Base-by-base conservation (phyloP, 495 filamentous ascomycete genomes). In the Penicillium psychrofluorescens region DNA sequence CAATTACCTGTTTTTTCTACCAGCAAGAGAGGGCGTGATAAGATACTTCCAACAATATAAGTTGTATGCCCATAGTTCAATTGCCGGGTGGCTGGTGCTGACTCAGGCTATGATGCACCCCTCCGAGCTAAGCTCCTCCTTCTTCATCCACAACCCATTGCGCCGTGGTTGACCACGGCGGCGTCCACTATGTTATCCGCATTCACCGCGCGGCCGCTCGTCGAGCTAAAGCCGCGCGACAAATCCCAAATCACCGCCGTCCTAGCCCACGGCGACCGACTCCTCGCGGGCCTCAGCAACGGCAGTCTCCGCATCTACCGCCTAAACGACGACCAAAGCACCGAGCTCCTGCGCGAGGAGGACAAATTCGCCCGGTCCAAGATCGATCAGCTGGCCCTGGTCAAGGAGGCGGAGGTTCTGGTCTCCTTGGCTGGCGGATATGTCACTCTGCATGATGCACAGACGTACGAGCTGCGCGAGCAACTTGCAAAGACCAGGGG, bases 231-330 rank as follows among this genome's bases (percentile, higher is more conserved):
- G 68, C 81, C 81, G 57, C 83, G 88, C 58, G 92, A 97, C 76
- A 95, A 90, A 69, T 94, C 86, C 38, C 87, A 81, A 75, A 95
- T 99, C 62, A 91, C 97, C 65, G 87, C 86, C 6, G 83, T 97
- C 44, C 76, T 96, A 32, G 86, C 92, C 48, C 89, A 95, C 67
- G 89, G 88, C 50, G 91, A 97, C 55, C 80, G 90, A 40, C 75
- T 99, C 15, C 80, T 97, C 34, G 87, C 95, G 38, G 92, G 92
- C 33, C 71, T 97, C 44, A 91, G 86, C 59, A 94, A 85, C 30
- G 94, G 92, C 43, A 86, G 77, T 48, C 75, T 99, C 33, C 83
- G 90, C 41, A 80, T 97, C 58, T 97, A 95, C 69, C 85, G 91
- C 35, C 76, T 97, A 45, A 91, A 94, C 56, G 83, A 91, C 46